A percentile compares a stretch with the other conserved stretches of the same genome.
Evolutionary conservation across 192 early-diverging fungal genomes (phyloP).

Genomic region (Rhizophagus sp.): DNA sequence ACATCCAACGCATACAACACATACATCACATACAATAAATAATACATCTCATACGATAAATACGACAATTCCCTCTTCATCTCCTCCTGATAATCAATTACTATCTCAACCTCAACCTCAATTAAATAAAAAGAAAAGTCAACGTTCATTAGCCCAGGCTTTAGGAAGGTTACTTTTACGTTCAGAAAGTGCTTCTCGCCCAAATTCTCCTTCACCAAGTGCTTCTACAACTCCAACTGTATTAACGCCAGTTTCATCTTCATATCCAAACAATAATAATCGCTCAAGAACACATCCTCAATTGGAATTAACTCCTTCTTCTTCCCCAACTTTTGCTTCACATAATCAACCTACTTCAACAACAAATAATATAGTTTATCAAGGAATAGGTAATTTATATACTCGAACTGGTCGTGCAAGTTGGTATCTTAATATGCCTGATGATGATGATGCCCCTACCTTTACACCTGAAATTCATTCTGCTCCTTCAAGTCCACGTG

Average conservation of each 20-base stretch:
- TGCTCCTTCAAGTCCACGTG: conserved; percentile 14
- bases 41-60: background rate
- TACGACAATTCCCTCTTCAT: background rate
- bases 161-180: background rate
- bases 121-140: conserved; percentile 13
- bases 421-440: conserved; percentile 23
- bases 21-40: background rate
- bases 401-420: background rate
- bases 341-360: background rate
- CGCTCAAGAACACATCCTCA: background rate
- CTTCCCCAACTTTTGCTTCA: background rate
- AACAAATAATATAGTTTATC: background rate
- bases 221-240: background rate
- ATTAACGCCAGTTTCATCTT: background rate
- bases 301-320: background rate
- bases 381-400: conserved; percentile 1
- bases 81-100: background rate
- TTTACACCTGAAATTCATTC: conserved; percentile 5
- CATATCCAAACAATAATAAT: background rate
- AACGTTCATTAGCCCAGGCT: conserved; percentile 12
- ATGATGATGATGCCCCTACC: conserved; percentile 9
- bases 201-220: background rate
- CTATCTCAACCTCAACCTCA: background rate
- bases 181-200: background rate
- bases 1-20: background rate